Percentiles rank a stretch among this genome's conserved stretches.
phyloP scores from a whole-genome alignment of 192 early-diverging fungal species.

The Obelidium mucronatum region DNA sequence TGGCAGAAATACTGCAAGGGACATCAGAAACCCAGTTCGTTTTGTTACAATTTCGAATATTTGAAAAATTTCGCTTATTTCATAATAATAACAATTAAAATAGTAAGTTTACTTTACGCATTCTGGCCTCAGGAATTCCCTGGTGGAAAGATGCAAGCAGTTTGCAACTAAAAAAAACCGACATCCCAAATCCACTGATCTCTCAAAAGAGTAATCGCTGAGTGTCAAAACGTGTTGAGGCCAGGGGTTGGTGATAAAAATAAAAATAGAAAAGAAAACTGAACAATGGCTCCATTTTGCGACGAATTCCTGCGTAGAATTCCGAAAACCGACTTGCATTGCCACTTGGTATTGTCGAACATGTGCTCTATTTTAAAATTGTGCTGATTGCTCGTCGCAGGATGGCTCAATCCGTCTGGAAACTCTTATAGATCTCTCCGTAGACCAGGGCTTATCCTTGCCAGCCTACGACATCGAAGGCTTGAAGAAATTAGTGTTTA shows the following conservation, averaged over 20 bases:
- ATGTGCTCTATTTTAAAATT: too few relatives aligned
- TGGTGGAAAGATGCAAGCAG: background rate
- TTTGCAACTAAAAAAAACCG: background rate
- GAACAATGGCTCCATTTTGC: background rate
- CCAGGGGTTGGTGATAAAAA: background rate
- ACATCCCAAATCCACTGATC: background rate
- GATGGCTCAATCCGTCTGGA: constrained; percentile 23
- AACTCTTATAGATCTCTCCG: constrained; percentile 20
- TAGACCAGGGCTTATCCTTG: background rate
- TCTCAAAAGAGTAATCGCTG: background rate
- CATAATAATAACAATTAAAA: background rate
- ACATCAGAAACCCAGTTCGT: background rate
- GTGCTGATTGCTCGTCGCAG: too few relatives aligned
- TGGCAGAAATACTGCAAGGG: background rate
- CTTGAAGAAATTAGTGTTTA: constrained; percentile 11
- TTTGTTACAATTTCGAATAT: background rate
- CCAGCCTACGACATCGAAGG: constrained; percentile 7
- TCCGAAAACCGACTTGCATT: constrained; percentile 30
- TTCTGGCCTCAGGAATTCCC: background rate
- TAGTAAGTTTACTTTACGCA: background rate
- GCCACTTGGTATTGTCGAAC: constrained; percentile 24
- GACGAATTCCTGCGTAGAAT: constrained; percentile 21
- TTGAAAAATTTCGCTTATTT: background rate
- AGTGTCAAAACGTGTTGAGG: background rate
- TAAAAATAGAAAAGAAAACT: too few relatives aligned